Evolutionary conservation across 2,329 filamentous ascomycete species (phyloP), one percentile per base, ranked within the genome.

Genomic region (Taxawa tesnikishii): DNA sequence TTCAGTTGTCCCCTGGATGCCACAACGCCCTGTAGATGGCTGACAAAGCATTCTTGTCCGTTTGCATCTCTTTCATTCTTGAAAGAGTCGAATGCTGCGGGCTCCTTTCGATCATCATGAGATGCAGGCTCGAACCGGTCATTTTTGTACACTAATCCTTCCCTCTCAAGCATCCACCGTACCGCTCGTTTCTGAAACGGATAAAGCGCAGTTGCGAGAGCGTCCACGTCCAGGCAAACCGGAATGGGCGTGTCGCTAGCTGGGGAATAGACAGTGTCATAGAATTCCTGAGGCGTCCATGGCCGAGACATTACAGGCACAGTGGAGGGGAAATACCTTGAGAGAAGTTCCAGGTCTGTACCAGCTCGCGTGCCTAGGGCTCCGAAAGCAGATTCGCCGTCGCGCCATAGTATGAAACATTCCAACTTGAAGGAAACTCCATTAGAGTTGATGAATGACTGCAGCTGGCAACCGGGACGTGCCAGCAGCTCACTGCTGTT

Each of bases 171-270:
- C 36, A 85, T 59, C 81, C 81, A 88, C 29, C 74, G 64, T 3
- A 85, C 62, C 2, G 79, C 70, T 37, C 79, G 62, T 34, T 72
- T 71, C 51, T 87, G 82, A 38, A 84, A 87, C 0, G 79, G 79
- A 47, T 75, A 85, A 0, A 85, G 55, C 0, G 55, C 43, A 11
- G 37, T 49, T 4, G 49, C 43, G 2, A 55, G 42, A 4, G 50
- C 33, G 14, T 39, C 27, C 10, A 19, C 36, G 5, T 43, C 29
- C 14, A 40, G 37, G 2, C 30, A 7, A 1, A 40, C 35, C 4
- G 39, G 31, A 1, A 32, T 27, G 6, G 32, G 29, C 6, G 44
- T 10, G 12, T 64, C 27, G 56, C 57, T 31, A 67, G 58, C 15
- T 1, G 81, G 75, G 2, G 76, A 66, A 45, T 75, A 68, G 2